A percentile compares a stretch with the other conserved stretches of the same genome.
These are phyloP conservation scores for Carex pumila DNA, from an alignment of 176 grass and related monocot genomes.

Conservation along the genomic window DNA sequence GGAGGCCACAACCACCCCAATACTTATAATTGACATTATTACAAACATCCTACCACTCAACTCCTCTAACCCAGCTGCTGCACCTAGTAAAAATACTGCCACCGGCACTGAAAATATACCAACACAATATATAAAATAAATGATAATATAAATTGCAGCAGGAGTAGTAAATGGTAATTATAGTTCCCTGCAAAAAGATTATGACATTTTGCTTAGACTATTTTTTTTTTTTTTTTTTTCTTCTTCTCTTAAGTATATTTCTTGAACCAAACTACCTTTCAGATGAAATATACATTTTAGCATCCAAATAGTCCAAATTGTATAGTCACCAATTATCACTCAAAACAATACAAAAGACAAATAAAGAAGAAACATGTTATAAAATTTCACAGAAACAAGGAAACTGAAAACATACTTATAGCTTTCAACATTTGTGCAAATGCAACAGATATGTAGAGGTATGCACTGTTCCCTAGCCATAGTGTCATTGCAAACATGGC, in stretches of 20 bases:
- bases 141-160: neutral
- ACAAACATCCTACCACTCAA: constrained; percentile 80
- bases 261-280: neutral
- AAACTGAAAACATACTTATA: constrained; percentile 59
- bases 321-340: neutral
- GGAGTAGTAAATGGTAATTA: neutral
- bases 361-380: neutral
- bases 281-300: neutral
- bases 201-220: neutral
- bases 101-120: constrained; percentile 78
- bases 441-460: constrained; percentile 98
- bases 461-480: constrained; percentile 97
- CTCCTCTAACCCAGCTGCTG: constrained; percentile 85
- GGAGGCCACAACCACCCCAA: constrained; percentile 92
- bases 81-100: constrained; percentile 88
- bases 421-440: constrained; percentile 99
- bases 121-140: neutral
- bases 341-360: neutral
- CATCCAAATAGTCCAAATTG: neutral
- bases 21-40: constrained; percentile 90
- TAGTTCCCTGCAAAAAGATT: neutral
- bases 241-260: neutral
- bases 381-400: neutral
- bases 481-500: constrained; percentile 99
- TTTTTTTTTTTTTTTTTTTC: neutral